A percentile compares a stretch with the other conserved stretches of the same genome.
Conservation (phyloP, 371 early-diverging fungal species). For the Lichtheimia corymbifera region DNA sequence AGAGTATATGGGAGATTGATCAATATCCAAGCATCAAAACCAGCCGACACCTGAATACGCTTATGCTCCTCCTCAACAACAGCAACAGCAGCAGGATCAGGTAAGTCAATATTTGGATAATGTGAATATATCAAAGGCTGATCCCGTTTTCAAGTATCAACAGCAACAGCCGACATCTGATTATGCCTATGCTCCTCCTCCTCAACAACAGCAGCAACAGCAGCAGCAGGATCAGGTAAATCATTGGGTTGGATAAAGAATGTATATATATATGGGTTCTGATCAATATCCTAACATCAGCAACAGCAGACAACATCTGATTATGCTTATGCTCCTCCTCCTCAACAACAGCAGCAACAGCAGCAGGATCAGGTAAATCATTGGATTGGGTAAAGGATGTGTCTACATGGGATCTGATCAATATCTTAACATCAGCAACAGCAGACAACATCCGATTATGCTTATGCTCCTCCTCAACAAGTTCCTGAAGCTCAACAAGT, state of each 20-base stretch:
- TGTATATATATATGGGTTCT: too few species aligned
- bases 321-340: not conserved
- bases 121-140: too few species aligned
- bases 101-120: too few species aligned
- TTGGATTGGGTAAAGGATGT: too few species aligned
- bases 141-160: too few species aligned
- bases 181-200: not conserved
- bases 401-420: too few species aligned
- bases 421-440: not conserved
- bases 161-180: not conserved
- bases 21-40: too few species aligned
- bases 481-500: too few species aligned
- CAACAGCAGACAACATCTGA: too few species aligned
- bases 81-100: not conserved
- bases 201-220: not conserved
- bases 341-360: not conserved
- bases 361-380: not conserved
- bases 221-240: not conserved
- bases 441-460: not conserved
- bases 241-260: too few species aligned
- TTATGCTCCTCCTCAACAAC: not conserved
- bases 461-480: not conserved
- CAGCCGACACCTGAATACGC: too few species aligned
- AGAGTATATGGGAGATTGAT: not conserved
- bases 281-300: too few species aligned